Percentiles rank a stretch among this genome's conserved stretches.
These are phyloP conservation scores for Pythium sp. DNA, from an alignment of 352 stramenopile species.

Conservation along the genomic window DNA sequence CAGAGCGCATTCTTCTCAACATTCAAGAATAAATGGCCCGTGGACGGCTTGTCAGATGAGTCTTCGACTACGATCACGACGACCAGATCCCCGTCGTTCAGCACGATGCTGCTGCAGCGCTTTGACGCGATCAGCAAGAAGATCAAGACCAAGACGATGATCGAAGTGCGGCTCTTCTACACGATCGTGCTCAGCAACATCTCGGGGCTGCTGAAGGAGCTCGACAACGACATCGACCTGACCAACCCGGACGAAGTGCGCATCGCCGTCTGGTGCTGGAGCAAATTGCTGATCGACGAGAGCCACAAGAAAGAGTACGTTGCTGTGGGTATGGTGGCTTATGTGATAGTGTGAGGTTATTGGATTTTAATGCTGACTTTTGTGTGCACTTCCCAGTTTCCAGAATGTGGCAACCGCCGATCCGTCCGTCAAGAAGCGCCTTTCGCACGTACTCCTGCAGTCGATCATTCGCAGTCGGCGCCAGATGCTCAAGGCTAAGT, in stretches of 20 bases:
- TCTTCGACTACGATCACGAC: background rate
- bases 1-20: conserved; percentile 65
- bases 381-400: conserved; percentile 28
- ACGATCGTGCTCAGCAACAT: conserved; percentile 48
- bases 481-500: conserved; percentile 75
- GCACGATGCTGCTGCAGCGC: conserved; percentile 45
- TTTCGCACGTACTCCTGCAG: conserved; percentile 51
- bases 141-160: conserved; percentile 55
- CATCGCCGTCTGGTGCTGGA: conserved; percentile 72
- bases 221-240: conserved; percentile 61
- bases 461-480: conserved; percentile 70
- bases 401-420: conserved; percentile 29
- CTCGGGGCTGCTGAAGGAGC: conserved; percentile 33
- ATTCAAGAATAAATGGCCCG: conserved; percentile 69
- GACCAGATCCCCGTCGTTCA: conserved; percentile 23
- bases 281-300: conserved; percentile 50
- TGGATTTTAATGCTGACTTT: conserved; percentile 4
- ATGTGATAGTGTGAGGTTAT: background rate
- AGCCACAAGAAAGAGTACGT: conserved; percentile 38
- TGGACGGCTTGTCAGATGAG: conserved; percentile 10
- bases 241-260: conserved; percentile 67
- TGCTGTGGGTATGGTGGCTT: background rate
- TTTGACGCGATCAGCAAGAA: conserved; percentile 65
- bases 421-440: conserved; percentile 24
- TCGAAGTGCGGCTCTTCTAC: conserved; percentile 64